Evolutionary conservation across 306 rosid genomes (phyloP), one percentile per base, ranked within the genome.

Genomic region (Malus sieversii): DNA sequence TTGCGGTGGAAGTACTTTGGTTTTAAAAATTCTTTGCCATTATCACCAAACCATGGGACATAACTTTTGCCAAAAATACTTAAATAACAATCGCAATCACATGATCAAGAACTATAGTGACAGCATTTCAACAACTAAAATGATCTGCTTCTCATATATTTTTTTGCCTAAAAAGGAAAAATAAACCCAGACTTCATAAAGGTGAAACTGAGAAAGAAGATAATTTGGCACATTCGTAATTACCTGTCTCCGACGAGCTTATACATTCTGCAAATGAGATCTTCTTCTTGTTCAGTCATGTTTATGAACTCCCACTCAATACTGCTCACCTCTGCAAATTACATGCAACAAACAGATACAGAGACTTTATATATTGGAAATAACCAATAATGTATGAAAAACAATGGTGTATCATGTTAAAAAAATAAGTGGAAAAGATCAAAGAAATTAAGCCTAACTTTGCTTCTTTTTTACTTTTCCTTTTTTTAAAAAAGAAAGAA

Each of bases 181-280:
- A 16, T 3, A 64, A 35, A 19, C 3, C 70, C 5, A 16, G 40
- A 7, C 13, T 32, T 64, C 9, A 30, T 30, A 22, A 51, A 5
- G 55, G 20, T 15, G 55, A 48, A 48, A 48, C 19, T 48, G 20
- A 48, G 55, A 48, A 48, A 14, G 55, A 48, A 6, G 20, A 48
- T 14, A 62, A 29, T 13, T 29, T 14, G 38, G 40, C 67, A 62
- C 65, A 6, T 25, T 27, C 30, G 33, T 64, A 44, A 22, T 66
- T 84, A 84, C 90, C 90, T 87, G 79, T 82, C 86, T 71, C 90
- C 90, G 13, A 87, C 90, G 29, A 84, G 90, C 67, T 77, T 87
- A 52, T 87, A 75, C 90, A 87, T 87, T 87, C 90, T 82, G 66
- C 71, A 66, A 59, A 87, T 84, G 74, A 87, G 90, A 82, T 87